phyloP scores from a whole-genome alignment of 192 early-diverging fungal genomes.

The Coemansia sp. region DNA sequence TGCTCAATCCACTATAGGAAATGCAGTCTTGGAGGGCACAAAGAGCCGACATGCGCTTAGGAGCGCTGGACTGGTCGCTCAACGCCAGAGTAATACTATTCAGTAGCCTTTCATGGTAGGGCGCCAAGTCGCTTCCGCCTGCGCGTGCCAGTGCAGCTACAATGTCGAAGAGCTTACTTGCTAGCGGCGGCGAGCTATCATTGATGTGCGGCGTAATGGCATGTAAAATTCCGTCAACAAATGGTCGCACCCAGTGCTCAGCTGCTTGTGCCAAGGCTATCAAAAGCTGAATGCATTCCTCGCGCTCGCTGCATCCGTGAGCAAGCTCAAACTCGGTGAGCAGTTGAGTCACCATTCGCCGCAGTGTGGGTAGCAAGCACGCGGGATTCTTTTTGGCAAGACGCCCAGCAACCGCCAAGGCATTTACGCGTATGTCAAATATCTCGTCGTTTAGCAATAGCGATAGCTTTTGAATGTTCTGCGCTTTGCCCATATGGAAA shows the following conservation, averaged over 20 bases:
- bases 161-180: conserved; percentile 53
- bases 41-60: conserved; percentile 86
- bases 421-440: conserved; percentile 84
- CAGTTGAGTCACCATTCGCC: conserved; percentile 88
- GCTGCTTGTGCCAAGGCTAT: conserved; percentile 78
- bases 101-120: conserved; percentile 81
- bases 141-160: conserved; percentile 80
- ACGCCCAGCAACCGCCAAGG: conserved; percentile 85
- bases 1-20: conserved; percentile 86
- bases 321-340: conserved; percentile 93
- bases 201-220: conserved; percentile 82
- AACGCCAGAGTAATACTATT: conserved; percentile 87
- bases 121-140: conserved; percentile 81
- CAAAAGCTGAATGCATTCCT: conserved; percentile 64
- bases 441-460: conserved; percentile 93
- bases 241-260: conserved; percentile 87
- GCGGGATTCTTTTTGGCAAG: conserved; percentile 92
- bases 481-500: conserved; percentile 86
- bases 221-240: conserved; percentile 86
- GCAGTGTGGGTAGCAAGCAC: conserved; percentile 90
- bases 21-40: conserved; percentile 84
- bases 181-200: conserved; percentile 74
- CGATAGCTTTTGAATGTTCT: conserved; percentile 88
- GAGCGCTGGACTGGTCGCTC: conserved; percentile 80
- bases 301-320: conserved; percentile 55